Base-by-base conservation (phyloP, 169 alveolate genomes). In the Eimeria zaria region DNA sequence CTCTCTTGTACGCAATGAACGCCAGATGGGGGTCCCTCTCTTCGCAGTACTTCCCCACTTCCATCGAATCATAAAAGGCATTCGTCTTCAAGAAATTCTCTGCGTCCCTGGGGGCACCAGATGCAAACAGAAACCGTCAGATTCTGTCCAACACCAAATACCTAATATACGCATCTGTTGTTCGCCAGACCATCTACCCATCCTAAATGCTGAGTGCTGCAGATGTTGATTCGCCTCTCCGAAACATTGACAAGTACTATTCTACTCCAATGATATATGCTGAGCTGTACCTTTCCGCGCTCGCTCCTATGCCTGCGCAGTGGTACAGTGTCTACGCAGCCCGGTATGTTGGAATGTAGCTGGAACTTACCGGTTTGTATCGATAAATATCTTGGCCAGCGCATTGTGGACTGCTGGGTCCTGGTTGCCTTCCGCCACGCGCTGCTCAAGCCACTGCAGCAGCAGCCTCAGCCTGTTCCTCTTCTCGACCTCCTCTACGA, bases 1-100 rank as follows among this genome's bases (percentile, higher is more conserved):
- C 99, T 97, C 99, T 98, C 97, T 99, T 99, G 98, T 99, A 99
- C 33, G 99, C 99, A 53, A 99, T 98, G 97, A 98, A 99, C n/a
- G 99, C 99, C 93, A 99, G 98, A 98, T 99, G 99, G 27, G 99
- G 99, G 97, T 99, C 99, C 95, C 99, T 98, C 64, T 99, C 99
- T 97, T 99, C 99, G 97, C 99, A 99, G 98, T 98, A 99, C 97
- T 98, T 99, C 27, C 99, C 99, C 64, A 99, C 99, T 44, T 98
- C 98, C 93, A 98, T 99, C 55, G 99, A 98, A 97, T 99, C 99
- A 97, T 99, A 99, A 97, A 97, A 99, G 95, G 99, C 98, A 97
- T 99, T 99, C 95, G 99, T 99, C 97, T 99, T 99, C 89, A 99
- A 97, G 98, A 99, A 99, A 18, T 46, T 85, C 95, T 95, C 97